phyloP scores from a whole-genome alignment of 2,329 filamentous ascomycete genomes.

The Fusarium domesticum region DNA sequence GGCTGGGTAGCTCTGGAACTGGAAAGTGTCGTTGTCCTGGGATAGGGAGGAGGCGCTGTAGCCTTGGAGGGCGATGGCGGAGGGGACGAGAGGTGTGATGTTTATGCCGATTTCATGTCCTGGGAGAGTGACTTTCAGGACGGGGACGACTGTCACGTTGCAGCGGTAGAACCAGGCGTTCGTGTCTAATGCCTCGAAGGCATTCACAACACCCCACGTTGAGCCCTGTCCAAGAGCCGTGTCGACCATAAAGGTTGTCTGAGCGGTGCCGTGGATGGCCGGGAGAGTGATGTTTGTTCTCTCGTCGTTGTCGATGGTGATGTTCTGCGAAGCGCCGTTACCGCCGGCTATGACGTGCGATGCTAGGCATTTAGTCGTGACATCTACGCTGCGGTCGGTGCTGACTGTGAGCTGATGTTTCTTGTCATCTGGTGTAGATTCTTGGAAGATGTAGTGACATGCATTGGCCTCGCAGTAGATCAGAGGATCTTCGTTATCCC shows the following conservation, averaged over 20 bases:
- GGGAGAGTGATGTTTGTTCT: conserved; percentile 10
- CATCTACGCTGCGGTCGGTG: conserved; percentile 17
- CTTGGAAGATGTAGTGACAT: conserved; percentile 40
- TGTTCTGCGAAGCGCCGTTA: conserved; percentile 12
- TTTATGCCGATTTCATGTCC: conserved; percentile 20
- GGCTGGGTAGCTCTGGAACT: conserved; percentile 41
- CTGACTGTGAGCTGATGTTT: conserved; percentile 14
- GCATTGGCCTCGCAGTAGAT: conserved; percentile 32
- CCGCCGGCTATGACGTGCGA: conserved; percentile 20
- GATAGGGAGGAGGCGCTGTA: conserved; percentile 21
- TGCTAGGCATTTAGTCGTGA: conserved; percentile 12
- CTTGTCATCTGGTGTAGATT: conserved; percentile 18
- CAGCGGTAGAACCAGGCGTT: conserved; percentile 24
- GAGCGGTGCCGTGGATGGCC: conserved; percentile 11
- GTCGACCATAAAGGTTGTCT: conserved; percentile 24
- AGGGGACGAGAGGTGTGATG: conserved; percentile 17
- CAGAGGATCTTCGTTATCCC: conserved; percentile 29
- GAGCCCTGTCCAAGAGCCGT: conserved; percentile 3
- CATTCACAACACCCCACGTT: conserved; percentile 21
- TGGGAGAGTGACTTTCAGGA: conserved; percentile 13
- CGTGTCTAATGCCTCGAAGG: conserved; percentile 20
- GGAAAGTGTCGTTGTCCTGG: conserved; percentile 10
- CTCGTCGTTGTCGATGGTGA: conserved; percentile 10
- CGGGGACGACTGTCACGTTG: conserved; percentile 18
- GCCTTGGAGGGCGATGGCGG: conserved; percentile 23